Base-by-base conservation (phyloP, 495 filamentous ascomycete genomes). In the Penicillium parvum region DNA sequence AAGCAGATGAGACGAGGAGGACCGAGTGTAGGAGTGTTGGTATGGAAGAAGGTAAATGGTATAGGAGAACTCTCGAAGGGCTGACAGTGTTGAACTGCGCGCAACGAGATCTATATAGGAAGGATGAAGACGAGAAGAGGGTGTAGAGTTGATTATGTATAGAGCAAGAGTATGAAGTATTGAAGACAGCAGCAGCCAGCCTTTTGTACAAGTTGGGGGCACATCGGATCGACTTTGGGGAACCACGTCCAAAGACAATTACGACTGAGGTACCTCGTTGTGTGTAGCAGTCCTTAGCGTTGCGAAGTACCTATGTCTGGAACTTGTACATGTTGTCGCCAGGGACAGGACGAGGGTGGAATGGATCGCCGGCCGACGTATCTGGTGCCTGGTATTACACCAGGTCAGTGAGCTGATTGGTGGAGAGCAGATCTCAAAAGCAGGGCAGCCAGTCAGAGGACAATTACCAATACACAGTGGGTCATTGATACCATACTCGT, bases 141-240 rank as follows among this genome's bases (percentile, higher is more conserved):
- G 27, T 37, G 46, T 29, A 3, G 1, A 11, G 27, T 10, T 29
- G 34, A 21, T 40, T 40, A 26, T 19, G 37, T 37, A 38, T 42
- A 39, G 33, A 41, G 14, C 14, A 28, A 30, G 18, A 16, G 19
- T 32, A 26, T 42, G 39, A 32, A 36, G 35, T 25, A 39, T 30
- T 19, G 29, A 9, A 26, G 10, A 28, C 21, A 44, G 41, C 32
- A 36, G 32, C 15, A 7, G n/a, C 44, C 42, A 45, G 26, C 50
- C 57, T 52, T 55, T 53, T 57, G 57, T 61, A 61, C 54, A 54
- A 40, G 54, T 57, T 51, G 54, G 51, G 54, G 47, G 33, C 43
- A 38, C 45, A 47, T 50, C 53, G 45, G 57, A 60, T 60, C 57
- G 50, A 58, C 48, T 49, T 45, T 37, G 55, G 55, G 45, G 53